Conservation (phyloP, 345 rosid species). For the Eucalyptus curtisii region DNA sequence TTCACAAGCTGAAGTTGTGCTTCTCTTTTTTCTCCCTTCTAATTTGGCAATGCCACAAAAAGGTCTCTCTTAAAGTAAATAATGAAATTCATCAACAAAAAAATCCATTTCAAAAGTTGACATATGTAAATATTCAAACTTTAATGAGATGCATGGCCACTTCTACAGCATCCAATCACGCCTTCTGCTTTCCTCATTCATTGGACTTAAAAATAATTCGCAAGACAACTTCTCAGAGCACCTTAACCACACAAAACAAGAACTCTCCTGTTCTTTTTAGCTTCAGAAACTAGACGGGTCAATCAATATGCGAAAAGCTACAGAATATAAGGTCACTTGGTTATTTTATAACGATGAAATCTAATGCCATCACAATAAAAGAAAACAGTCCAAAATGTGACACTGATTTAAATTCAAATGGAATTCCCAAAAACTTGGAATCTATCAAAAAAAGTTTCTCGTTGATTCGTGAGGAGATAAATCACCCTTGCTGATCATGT, state of each 20-base stretch:
- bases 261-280: not conserved
- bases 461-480: not conserved
- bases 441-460: not conserved
- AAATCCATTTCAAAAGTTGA: not conserved
- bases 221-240: not conserved
- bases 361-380: not conserved
- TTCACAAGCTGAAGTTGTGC: not conserved
- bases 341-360: not conserved
- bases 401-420: not conserved
- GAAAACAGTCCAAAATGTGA: not conserved
- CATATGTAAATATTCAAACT: not conserved
- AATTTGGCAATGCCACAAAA: not conserved
- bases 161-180: not conserved
- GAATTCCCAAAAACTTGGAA: not conserved
- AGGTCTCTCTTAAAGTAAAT: not conserved
- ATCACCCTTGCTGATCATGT: not conserved
- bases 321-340: not conserved
- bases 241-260: not conserved
- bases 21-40: not conserved
- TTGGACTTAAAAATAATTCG: not conserved
- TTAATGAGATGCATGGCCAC: not conserved
- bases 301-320: not conserved
- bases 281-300: not conserved
- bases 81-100: not conserved
- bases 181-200: not conserved